These are phyloP conservation scores for Salix dunnii DNA, from an alignment of 345 rosid genomes.

Conservation along the genomic window DNA sequence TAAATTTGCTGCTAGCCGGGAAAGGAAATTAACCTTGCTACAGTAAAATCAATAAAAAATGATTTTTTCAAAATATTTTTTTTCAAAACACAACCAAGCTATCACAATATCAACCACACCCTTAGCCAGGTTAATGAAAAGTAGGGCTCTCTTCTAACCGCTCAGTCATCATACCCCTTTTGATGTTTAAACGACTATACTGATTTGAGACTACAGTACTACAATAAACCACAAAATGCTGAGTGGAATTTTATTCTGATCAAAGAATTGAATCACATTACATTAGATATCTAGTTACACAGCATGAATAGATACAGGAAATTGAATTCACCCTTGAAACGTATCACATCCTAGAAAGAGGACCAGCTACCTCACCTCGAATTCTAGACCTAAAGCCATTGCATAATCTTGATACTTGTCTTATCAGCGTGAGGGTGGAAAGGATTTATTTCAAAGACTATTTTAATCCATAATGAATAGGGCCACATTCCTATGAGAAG, in stretches of 20 bases:
- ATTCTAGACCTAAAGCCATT: slow-evolving; percentile 35
- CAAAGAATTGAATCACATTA: not conserved
- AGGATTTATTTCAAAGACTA: not conserved
- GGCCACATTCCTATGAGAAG: slow-evolving; percentile 61
- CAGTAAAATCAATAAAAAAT: too few species aligned
- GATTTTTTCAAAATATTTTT: too few species aligned
- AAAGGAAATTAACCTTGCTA: too few species aligned
- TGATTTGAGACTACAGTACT: not conserved
- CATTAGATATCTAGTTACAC: not conserved
- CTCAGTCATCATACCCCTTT: not conserved
- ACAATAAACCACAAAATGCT: not conserved
- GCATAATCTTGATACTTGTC: not conserved
- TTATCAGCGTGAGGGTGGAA: too few species aligned
- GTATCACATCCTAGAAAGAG: not conserved
- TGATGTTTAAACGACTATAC: not conserved
- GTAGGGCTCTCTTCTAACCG: not conserved
- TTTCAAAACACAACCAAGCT: too few species aligned
- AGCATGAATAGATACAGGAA: not conserved
- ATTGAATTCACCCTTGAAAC: not conserved
- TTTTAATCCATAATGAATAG: slow-evolving; percentile 27
- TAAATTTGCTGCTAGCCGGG: too few species aligned
- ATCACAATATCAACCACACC: too few species aligned
- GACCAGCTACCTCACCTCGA: slow-evolving; percentile 34
- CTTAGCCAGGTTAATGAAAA: too few species aligned
- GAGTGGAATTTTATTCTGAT: not conserved